phyloP scores from a whole-genome alignment of 1,284 basidiomycete species.

The Cerioporus squamosus region DNA sequence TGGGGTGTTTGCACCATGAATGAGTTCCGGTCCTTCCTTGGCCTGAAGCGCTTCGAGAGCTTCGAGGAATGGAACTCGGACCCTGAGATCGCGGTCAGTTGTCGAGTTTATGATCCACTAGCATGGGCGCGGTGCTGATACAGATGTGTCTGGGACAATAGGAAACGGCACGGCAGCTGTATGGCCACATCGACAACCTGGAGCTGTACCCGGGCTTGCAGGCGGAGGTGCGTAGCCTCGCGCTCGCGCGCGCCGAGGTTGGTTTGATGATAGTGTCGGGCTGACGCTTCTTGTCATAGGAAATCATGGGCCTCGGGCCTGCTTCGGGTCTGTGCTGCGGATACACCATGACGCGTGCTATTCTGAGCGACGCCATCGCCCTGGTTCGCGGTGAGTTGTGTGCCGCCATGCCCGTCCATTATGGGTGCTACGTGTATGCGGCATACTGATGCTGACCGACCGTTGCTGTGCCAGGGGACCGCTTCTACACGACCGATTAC shows the following conservation, averaged over 20 bases:
- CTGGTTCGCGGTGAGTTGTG: constrained; percentile 49
- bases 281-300: constrained; percentile 34
- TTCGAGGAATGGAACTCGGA: constrained; percentile 85
- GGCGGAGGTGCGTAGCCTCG: constrained; percentile 42
- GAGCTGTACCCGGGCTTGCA: constrained; percentile 79
- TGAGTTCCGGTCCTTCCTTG: constrained; percentile 65
- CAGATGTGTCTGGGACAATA: constrained; percentile 29
- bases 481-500: constrained; percentile 80
- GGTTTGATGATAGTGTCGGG: background rate
- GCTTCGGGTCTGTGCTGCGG: constrained; percentile 89
- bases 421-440: background rate
- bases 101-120: background rate
- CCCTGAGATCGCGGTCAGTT: constrained; percentile 58
- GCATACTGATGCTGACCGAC: background rate
- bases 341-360: constrained; percentile 85
- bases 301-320: constrained; percentile 63
- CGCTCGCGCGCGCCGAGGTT: background rate
- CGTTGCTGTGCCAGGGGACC: constrained; percentile 50
- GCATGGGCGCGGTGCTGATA: background rate
- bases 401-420: background rate
- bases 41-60: constrained; percentile 54
- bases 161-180: constrained; percentile 70
- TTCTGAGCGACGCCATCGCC: constrained; percentile 81
- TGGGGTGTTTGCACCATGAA: constrained; percentile 80
- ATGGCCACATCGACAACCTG: constrained; percentile 76